A percentile compares a stretch with the other conserved stretches of the same genome.
These are phyloP conservation scores for Globisporangium camurandrum DNA, from an alignment of 352 stramenopile genomes.

Conservation along the genomic window DNA sequence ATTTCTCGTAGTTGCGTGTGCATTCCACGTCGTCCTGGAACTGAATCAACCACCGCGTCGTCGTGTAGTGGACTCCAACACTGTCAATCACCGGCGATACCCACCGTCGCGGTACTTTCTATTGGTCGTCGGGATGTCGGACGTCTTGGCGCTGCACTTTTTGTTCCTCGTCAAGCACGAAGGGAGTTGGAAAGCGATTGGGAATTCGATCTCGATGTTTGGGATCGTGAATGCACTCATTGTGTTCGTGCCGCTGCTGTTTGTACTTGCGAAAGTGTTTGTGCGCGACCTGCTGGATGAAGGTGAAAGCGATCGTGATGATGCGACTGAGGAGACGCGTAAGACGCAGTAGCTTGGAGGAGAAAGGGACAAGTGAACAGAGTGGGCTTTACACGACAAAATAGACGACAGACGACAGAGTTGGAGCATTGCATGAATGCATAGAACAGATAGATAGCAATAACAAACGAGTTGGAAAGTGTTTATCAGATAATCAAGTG, in stretches of 20 bases:
- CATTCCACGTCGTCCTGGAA: constrained; percentile 49
- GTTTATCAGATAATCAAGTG: neutral
- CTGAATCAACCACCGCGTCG: constrained; percentile 13
- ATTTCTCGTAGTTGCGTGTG: constrained; percentile 64
- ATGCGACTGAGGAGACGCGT: no score
- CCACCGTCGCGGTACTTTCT: constrained; percentile 53
- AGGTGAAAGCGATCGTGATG: neutral
- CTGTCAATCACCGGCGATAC: constrained; percentile 16
- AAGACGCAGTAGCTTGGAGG: constrained; percentile 5
- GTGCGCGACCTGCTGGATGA: constrained; percentile 4
- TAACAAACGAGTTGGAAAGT: neutral
- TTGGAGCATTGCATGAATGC: neutral
- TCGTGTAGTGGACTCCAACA: no score
- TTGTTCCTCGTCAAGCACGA: constrained; percentile 80
- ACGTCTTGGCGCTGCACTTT: constrained; percentile 75
- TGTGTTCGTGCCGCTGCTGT: constrained; percentile 71
- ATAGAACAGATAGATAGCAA: no score
- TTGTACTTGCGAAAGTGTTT: constrained; percentile 10
- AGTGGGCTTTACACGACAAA: neutral
- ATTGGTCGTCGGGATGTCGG: constrained; percentile 72
- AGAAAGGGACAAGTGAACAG: neutral
- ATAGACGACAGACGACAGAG: neutral
- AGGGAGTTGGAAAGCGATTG: constrained; percentile 85
- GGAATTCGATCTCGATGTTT: constrained; percentile 85
- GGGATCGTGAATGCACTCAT: constrained; percentile 79